Base-by-base conservation (phyloP, 352 stramenopile genomes). In the Phytopythium sindhum region DNA sequence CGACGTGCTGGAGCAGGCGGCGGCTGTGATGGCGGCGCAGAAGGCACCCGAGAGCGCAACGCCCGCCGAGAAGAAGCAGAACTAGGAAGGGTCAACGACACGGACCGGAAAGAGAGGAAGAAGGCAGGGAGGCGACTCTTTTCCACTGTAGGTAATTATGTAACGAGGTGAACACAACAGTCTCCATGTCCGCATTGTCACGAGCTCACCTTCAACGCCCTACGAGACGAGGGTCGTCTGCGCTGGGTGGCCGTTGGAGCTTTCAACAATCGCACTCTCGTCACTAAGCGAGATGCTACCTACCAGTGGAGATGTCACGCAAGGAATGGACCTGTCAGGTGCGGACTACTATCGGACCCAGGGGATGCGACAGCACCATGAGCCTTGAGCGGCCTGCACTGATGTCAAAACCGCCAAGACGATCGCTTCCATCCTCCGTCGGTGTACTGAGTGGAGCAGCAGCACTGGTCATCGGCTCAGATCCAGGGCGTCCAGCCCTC, bases 401-500 rank as follows among this genome's bases (percentile, higher is more conserved):
- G 33, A 6, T 39, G 33, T 10, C 33, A 39, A 11, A 15, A 10
- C 33, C 33, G 33, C 33, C 33, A 10, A 12, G 14, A 39, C 7
- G 33, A 39, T 39, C 33, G 33, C 33, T 39, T 15, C 33, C 33
- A 39, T 39, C 33, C n/a, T n/a, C n/a, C n/a, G 5, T 39, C 10
- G 33, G 33, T 37, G 7, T 4, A 14, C 33, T 15, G 10, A 10
- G 6, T 39, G 33, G 10, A 10, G 14, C 33, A 39, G 6, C 33
- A 39, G 33, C 33, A 11, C 33, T 39, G 7, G 31, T 37, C 31
- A 9, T 9, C 31, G 31, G 9, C 33, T 39, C 33, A 39, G 60
- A 96, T 96, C 87, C 87, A 96, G 23, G 87, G 86, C 4, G 86
- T 96, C 87, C 87, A 96, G 24, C 87, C 87, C 79, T 96, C 87